A percentile compares a stretch with the other conserved stretches of the same genome.
phyloP scores from a whole-genome alignment of 2,329 filamentous ascomycete species.

The Fusarium fujikuroi region DNA sequence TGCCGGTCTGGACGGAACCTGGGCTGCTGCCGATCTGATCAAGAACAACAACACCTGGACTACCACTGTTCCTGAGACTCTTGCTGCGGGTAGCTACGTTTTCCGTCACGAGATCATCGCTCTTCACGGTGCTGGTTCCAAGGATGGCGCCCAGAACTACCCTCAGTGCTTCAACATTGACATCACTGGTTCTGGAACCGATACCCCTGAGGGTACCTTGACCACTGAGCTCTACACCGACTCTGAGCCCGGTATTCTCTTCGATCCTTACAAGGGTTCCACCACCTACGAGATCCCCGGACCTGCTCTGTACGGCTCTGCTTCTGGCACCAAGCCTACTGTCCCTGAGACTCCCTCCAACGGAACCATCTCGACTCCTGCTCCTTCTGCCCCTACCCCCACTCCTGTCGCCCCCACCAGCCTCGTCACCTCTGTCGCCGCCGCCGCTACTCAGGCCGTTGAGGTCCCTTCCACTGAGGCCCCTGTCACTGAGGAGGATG shows the following conservation, averaged over 20 bases:
- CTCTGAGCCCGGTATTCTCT: constrained; percentile 48
- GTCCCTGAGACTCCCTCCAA: constrained; percentile 15
- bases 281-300: constrained; percentile 45
- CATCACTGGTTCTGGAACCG: constrained; percentile 55
- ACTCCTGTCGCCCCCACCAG: constrained; percentile 6
- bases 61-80: constrained; percentile 50
- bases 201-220: constrained; percentile 48
- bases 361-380: constrained; percentile 13
- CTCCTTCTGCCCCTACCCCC: neutral
- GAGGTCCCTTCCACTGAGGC: neutral
- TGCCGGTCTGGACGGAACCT: constrained; percentile 57
- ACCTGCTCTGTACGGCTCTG: constrained; percentile 43
- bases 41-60: constrained; percentile 52
- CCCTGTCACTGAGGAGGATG: neutral
- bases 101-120: constrained; percentile 65
- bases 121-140: constrained; percentile 53
- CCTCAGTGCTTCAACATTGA: constrained; percentile 42
- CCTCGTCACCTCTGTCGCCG: neutral
- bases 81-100: constrained; percentile 57
- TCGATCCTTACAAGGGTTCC: constrained; percentile 46
- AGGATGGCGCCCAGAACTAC: constrained; percentile 36
- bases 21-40: constrained; percentile 56
- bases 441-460: neutral
- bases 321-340: constrained; percentile 17
- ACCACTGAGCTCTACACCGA: constrained; percentile 47